Evolutionary conservation across 441 rosid genomes (phyloP), one percentile per base, ranked within the genome.

Genomic region (Gossypium schwendimanii): DNA sequence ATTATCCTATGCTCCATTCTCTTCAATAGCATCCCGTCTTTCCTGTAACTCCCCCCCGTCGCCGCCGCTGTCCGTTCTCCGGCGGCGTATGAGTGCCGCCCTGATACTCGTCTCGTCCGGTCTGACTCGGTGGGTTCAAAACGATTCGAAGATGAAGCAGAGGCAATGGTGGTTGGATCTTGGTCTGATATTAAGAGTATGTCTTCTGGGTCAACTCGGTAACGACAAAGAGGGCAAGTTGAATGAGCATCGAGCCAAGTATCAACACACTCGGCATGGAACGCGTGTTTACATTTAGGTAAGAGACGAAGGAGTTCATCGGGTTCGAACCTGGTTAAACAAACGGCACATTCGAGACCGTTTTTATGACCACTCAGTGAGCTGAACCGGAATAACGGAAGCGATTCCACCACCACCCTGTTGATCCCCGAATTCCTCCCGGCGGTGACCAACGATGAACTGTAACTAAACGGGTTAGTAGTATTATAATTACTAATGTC

Each of bases 191-290:
- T 75, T 73, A 93, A 74, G 61, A 91, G 89, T 31, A 93, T 76
- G 63, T 93, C 97, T 81, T 93, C 98, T 3, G 96, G 96, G 80
- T 93, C 91, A 66, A 93, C 97, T 24, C 94, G 87, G 84, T 82
- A 83, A 33, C 98, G 91, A 73, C 98, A 93, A 36, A 93, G 94
- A 50, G 98, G 98, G 61, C 98, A 93, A 11, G 97, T 91, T 31
- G 97, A 93, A 67, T 93, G 98, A 0, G 89, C 92, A 71, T 93
- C 98, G n/a, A 93, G 98, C 98, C 98, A 93, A 26, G 96, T 91
- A 74, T 91, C 98, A n/a, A 93, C 91, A 69, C 98, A 91, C 67
- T 93, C 97, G 24, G 90, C 94, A 72, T 93, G 98, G 76, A 93
- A 93, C 0, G 94, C 98, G 75, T 93, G 98, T 76, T 87, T 86